Evolutionary conservation across 2,329 filamentous ascomycete genomes (phyloP).

Genomic region (Fusarium sp.): DNA sequence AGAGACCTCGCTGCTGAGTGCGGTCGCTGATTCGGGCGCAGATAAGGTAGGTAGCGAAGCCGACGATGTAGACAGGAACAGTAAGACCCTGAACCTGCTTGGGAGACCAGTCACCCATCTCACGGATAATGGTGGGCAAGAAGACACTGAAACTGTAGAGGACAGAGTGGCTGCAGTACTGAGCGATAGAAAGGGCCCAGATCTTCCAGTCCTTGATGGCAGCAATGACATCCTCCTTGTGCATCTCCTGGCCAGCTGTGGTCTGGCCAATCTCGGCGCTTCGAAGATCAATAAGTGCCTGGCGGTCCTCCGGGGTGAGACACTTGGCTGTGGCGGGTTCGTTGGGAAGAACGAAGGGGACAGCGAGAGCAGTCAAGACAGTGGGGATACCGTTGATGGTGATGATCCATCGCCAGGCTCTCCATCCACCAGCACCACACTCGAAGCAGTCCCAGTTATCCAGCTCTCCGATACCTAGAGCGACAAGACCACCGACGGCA

Average conservation of each 20-base stretch:
- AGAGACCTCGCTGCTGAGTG: conserved; percentile 66
- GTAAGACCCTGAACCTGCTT: conserved; percentile 74
- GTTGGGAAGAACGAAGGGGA: conserved; percentile 69
- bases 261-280: conserved; percentile 56
- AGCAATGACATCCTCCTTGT: conserved; percentile 44
- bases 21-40: conserved; percentile 68
- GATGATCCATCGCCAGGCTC: conserved; percentile 76
- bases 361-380: conserved; percentile 63
- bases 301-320: conserved; percentile 41
- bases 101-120: conserved; percentile 66
- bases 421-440: conserved; percentile 65
- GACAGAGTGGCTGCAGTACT: conserved; percentile 73
- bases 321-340: conserved; percentile 64
- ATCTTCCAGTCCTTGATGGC: conserved; percentile 68
- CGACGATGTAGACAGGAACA: conserved; percentile 73
- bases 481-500: conserved; percentile 72
- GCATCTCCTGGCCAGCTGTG: conserved; percentile 37
- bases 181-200: conserved; percentile 67
- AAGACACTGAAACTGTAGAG: conserved; percentile 76
- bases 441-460: conserved; percentile 56
- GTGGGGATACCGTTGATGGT: conserved; percentile 61
- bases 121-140: conserved; percentile 74
- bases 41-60: conserved; percentile 69
- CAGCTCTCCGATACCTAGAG: conserved; percentile 65
- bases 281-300: conserved; percentile 64